Percentiles rank a stretch among this genome's conserved stretches.
These are phyloP conservation scores for Candida palmyrensis DNA, from an alignment of 805 yeast species.

Conservation along the genomic window DNA sequence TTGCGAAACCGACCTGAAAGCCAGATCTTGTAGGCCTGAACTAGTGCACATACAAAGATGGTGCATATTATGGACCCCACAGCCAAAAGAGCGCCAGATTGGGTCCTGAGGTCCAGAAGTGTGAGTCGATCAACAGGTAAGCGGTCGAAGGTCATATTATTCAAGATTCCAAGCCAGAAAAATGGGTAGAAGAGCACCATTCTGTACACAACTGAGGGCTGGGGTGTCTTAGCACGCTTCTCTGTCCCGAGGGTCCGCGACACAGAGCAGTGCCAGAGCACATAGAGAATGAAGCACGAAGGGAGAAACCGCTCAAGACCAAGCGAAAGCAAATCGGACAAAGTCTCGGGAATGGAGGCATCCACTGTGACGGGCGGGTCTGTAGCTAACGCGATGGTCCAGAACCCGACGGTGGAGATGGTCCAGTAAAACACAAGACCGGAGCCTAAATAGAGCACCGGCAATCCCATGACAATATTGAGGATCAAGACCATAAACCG, in stretches of 20 bases:
- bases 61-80: slow-evolving; percentile 45
- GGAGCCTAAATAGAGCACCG: slow-evolving; percentile 50
- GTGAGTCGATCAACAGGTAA: slow-evolving; percentile 85
- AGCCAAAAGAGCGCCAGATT: slow-evolving; percentile 73
- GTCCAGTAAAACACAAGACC: slow-evolving; percentile 51
- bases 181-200: slow-evolving; percentile 67
- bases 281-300: slow-evolving; percentile 61
- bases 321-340: slow-evolving; percentile 60
- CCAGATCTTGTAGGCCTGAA: slow-evolving; percentile 82
- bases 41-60: slow-evolving; percentile 49
- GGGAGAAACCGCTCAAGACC: slow-evolving; percentile 78
- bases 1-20: slow-evolving; percentile 60
- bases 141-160: slow-evolving; percentile 83
- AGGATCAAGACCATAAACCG: slow-evolving; percentile 50
- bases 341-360: slow-evolving; percentile 46
- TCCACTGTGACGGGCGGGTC: slow-evolving; percentile 73
- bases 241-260: slow-evolving; percentile 37
- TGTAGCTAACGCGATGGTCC: slow-evolving; percentile 72
- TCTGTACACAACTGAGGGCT: slow-evolving; percentile 37
- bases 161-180: slow-evolving; percentile 80
- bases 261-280: slow-evolving; percentile 58
- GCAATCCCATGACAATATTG: slow-evolving; percentile 60
- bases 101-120: slow-evolving; percentile 59
- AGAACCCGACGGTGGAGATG: slow-evolving; percentile 60
- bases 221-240: not conserved